These are phyloP conservation scores for Suhomyces kunorum DNA, from an alignment of 1,139 yeast genomes.

Conservation along the genomic window DNA sequence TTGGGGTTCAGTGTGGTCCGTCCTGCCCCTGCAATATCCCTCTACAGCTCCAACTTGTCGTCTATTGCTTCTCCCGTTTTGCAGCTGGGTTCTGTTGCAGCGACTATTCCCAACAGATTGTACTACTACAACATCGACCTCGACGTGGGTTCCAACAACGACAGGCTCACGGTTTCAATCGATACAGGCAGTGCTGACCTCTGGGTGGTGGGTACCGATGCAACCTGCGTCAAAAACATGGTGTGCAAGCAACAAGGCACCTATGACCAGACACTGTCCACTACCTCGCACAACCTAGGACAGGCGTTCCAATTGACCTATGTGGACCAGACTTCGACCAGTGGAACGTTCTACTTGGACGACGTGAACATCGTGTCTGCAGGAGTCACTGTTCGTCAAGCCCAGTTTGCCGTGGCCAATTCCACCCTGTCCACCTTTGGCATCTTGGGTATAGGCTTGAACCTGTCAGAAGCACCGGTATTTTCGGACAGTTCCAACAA, in stretches of 20 bases:
- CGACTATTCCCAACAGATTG: constrained; percentile 1
- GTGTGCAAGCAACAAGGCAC: constrained; percentile 14
- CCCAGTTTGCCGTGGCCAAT: constrained; percentile 25
- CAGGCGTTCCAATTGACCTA: constrained; percentile 18
- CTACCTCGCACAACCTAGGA: constrained; percentile 9
- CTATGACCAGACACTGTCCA: constrained; percentile 14
- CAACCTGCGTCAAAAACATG: neutral
- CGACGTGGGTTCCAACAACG: constrained; percentile 16
- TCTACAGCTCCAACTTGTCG: neutral
- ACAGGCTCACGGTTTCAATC: constrained; percentile 14
- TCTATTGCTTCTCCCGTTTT: neutral
- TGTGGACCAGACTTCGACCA: constrained; percentile 19
- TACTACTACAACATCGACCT: constrained; percentile 8
- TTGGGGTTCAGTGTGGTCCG: constrained; percentile 3
- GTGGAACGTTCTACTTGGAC: constrained; percentile 23
- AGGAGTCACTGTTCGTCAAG: constrained; percentile 22
- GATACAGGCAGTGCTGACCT: constrained; percentile 27
- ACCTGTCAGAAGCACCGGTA: constrained; percentile 3
- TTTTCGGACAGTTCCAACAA: neutral
- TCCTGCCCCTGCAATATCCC: neutral
- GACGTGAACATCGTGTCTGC: constrained; percentile 15
- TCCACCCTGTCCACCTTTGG: constrained; percentile 19
- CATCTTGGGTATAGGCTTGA: constrained; percentile 20
- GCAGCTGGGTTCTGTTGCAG: neutral
- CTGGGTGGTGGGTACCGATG: constrained; percentile 17